phyloP scores from a whole-genome alignment of 2,329 filamentous ascomycete species.

The Claviceps fusiformis region DNA sequence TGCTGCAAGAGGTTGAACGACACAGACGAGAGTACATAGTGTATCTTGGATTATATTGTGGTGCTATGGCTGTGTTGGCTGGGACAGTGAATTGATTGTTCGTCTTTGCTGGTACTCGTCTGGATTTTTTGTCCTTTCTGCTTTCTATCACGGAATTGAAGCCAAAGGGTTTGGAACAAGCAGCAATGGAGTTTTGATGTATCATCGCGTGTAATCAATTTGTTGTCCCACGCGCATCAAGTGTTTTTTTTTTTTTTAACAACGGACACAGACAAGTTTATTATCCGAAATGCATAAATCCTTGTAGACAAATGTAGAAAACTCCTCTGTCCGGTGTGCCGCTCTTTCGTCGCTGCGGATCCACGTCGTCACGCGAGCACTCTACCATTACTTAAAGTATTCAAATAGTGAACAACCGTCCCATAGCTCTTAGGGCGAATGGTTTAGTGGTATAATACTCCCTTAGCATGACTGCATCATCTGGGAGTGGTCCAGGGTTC shows the following conservation, averaged over 20 bases:
- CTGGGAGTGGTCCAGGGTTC: constrained; percentile 12
- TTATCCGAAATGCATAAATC: neutral
- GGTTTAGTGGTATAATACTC: constrained; percentile 13
- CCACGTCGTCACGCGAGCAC: neutral
- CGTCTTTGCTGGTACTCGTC: neutral
- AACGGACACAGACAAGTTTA: too few relatives aligned
- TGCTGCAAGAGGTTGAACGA: constrained; percentile 8
- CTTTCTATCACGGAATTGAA: neutral
- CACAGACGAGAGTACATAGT: constrained; percentile 12
- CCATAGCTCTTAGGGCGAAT: constrained; percentile 2
- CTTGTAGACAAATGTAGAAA: neutral
- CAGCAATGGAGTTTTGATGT: neutral
- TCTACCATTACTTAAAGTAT: neutral
- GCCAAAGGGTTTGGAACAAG: neutral
- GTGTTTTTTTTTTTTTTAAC: too few relatives aligned
- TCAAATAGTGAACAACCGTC: neutral
- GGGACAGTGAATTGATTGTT: constrained; percentile 3
- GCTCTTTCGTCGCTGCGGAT: neutral
- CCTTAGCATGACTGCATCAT: neutral
- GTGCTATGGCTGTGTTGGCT: constrained; percentile 19
- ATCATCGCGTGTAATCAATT: neutral
- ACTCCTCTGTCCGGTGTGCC: too few relatives aligned
- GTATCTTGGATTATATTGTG: constrained; percentile 20
- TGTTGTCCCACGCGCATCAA: too few relatives aligned
- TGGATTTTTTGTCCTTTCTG: neutral